Conservation (phyloP, 768 basidiomycete genomes). For the Leccinum olivaceopallidum region DNA sequence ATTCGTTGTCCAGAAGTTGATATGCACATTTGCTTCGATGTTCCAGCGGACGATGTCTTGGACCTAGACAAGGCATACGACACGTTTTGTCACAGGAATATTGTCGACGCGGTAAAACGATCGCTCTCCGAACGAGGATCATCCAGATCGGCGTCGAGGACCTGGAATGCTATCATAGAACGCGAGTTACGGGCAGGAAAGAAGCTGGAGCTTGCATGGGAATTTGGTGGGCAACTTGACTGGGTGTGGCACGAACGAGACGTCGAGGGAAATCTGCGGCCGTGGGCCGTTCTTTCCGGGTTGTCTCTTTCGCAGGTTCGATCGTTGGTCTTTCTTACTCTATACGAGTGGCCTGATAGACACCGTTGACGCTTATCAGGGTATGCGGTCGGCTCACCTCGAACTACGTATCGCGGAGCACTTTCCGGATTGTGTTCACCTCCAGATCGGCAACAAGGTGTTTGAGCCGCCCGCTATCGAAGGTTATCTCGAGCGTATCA, state of each 20-base stretch:
- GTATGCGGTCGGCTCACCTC: slow-evolving; percentile 48
- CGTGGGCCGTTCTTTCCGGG: slow-evolving; percentile 77
- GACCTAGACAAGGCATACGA: slow-evolving; percentile 42
- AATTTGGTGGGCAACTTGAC: slow-evolving; percentile 69
- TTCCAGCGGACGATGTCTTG: slow-evolving; percentile 50
- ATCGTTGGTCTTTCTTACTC: slow-evolving; percentile 1
- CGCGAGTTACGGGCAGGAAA: slow-evolving; percentile 54
- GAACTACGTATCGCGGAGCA: slow-evolving; percentile 81
- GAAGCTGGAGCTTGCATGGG: slow-evolving; percentile 77
- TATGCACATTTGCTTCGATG: slow-evolving; percentile 65
- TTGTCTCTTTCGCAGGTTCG: slow-evolving; percentile 70
- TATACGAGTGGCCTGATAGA: slow-evolving; percentile 15
- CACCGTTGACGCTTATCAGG: slow-evolving; percentile 27
- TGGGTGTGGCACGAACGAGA: slow-evolving; percentile 84
- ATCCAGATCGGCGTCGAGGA: slow-evolving; percentile 31
- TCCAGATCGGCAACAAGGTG: slow-evolving; percentile 44
- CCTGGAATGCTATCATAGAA: slow-evolving; percentile 64
- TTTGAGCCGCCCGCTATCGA: slow-evolving; percentile 82
- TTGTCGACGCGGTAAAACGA: slow-evolving; percentile 62
- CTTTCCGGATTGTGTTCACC: slow-evolving; percentile 46
- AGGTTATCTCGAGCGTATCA: slow-evolving; percentile 79
- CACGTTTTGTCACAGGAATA: slow-evolving; percentile 59
- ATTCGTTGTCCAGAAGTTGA: slow-evolving; percentile 69
- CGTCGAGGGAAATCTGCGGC: slow-evolving; percentile 56
- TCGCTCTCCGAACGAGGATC: slow-evolving; percentile 39